A percentile compares a stretch with the other conserved stretches of the same genome.
Conservation (phyloP, 768 basidiomycete genomes). For the Agrocybe praecox region DNA sequence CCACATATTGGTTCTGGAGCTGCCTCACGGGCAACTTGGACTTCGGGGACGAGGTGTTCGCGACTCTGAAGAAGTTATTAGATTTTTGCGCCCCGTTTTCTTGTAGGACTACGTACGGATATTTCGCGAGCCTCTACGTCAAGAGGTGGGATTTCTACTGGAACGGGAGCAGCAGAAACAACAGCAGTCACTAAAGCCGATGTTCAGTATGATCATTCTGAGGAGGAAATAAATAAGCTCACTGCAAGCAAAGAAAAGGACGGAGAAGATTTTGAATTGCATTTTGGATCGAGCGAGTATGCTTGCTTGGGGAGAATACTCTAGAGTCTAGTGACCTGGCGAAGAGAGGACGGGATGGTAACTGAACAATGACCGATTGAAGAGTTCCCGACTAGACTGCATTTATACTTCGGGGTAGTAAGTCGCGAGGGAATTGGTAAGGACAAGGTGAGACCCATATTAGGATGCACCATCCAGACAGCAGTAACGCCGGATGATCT, state of each 20-base stretch:
- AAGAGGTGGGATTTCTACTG: conserved; percentile 19
- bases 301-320: neutral
- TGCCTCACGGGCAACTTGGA: conserved; percentile 21
- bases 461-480: conserved; percentile 2
- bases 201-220: neutral
- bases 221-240: conserved; percentile 10
- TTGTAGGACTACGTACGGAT: conserved; percentile 11
- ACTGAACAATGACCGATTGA: neutral
- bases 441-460: conserved; percentile 18
- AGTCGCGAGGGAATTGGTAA: conserved; percentile 9
- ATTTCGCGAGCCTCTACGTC: conserved; percentile 19
- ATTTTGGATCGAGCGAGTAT: conserved; percentile 20
- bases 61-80: conserved; percentile 8
- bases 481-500: conserved; percentile 10
- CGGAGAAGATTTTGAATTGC: conserved; percentile 28
- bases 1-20: conserved; percentile 16
- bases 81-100: neutral
- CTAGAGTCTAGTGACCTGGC: neutral
- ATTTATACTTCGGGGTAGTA: conserved; percentile 12
- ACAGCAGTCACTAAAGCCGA: conserved; percentile 17
- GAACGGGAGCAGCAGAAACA: conserved; percentile 31
- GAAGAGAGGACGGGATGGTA: neutral
- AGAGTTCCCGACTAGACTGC: conserved; percentile 1
- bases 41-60: conserved; percentile 8
- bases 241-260: conserved; percentile 30